Conservation (phyloP, 495 filamentous ascomycete genomes). For the Neurospora cerealis region DNA sequence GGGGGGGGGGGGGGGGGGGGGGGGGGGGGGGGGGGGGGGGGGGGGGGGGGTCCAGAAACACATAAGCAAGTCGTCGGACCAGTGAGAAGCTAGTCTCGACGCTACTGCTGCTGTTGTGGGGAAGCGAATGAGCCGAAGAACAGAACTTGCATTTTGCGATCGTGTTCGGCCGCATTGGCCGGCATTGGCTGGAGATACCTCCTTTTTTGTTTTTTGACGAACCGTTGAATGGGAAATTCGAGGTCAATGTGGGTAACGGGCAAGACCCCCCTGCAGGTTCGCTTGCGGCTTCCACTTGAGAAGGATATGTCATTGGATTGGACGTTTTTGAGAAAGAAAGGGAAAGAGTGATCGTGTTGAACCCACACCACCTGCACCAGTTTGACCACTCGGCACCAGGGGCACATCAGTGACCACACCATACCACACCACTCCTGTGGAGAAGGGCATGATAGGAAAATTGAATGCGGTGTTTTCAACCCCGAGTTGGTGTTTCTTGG, state of each 20-base stretch:
- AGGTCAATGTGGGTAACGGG: too few species aligned
- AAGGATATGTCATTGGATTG: too few species aligned
- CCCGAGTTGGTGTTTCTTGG: neutral
- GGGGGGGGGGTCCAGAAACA: too few species aligned
- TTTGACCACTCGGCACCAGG: neutral
- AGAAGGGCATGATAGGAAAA: neutral
- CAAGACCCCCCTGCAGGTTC: too few species aligned
- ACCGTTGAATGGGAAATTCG: too few species aligned
- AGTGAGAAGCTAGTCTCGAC: neutral
- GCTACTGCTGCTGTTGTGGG: neutral
- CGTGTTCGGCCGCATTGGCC: neutral
- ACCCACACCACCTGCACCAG: neutral
- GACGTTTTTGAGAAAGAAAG: neutral
- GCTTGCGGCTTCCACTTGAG: too few species aligned
- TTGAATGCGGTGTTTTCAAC: neutral
- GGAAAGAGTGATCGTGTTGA: neutral
- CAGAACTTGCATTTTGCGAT: neutral
- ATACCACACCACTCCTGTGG: neutral
- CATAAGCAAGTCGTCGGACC: neutral
- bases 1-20: too few species aligned
- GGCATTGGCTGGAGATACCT: too few species aligned
- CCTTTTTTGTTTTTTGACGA: too few species aligned
- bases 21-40: too few species aligned
- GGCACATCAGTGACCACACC: too few species aligned
- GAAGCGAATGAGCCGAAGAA: neutral